These are phyloP conservation scores for Periglandula ipomoeae DNA, from an alignment of 2,329 filamentous ascomycete species.

Conservation along the genomic window DNA sequence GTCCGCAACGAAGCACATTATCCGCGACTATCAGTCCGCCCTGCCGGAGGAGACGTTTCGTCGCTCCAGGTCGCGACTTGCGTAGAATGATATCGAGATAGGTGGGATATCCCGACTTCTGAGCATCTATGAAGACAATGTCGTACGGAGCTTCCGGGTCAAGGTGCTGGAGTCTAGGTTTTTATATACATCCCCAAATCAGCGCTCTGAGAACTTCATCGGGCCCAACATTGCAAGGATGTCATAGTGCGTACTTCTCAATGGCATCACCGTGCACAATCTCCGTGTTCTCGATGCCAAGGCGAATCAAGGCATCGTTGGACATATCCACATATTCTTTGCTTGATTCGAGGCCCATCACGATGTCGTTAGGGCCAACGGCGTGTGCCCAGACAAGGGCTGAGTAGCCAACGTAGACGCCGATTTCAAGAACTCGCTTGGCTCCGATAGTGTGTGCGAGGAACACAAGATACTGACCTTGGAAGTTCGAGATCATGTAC, in stretches of 20 bases:
- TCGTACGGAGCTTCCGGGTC: conserved; percentile 33
- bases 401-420: conserved; percentile 33
- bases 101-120: conserved; percentile 36
- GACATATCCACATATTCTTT: conserved; percentile 30
- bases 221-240: too few species aligned
- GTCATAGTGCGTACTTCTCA: too few species aligned
- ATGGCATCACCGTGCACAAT: conserved; percentile 34
- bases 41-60: conserved; percentile 32
- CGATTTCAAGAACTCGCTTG: conserved; percentile 32
- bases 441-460: conserved; percentile 27
- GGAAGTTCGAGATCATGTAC: conserved; percentile 27
- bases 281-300: conserved; percentile 30
- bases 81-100: conserved; percentile 34
- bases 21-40: conserved; percentile 44
- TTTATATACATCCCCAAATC: too few species aligned
- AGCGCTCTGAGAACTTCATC: too few species aligned
- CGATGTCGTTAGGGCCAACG: conserved; percentile 20
- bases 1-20: conserved; percentile 36
- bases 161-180: conserved; percentile 21
- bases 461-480: conserved; percentile 24
- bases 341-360: conserved; percentile 32
- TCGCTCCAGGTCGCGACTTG: conserved; percentile 24
- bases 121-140: conserved; percentile 40
- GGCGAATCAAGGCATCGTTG: conserved; percentile 23
- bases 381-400: conserved; percentile 31